These are phyloP conservation scores for Sporormia fimetaria DNA, from an alignment of 495 filamentous ascomycete species.

Conservation along the genomic window DNA sequence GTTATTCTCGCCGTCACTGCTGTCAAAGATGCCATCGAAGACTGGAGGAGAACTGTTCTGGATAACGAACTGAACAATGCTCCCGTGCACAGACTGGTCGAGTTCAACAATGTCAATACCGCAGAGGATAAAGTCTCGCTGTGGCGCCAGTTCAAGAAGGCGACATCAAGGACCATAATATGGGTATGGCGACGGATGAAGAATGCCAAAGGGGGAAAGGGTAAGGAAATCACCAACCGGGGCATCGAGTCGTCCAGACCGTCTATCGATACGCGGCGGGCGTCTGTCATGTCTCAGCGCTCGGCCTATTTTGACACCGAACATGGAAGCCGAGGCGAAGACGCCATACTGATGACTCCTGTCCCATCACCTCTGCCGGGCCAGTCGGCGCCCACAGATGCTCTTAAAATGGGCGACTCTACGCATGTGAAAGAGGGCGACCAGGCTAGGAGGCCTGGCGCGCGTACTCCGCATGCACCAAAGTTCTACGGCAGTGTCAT, in stretches of 20 bases:
- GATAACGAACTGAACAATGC: slow-evolving; percentile 97
- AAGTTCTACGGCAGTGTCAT: slow-evolving; percentile 53
- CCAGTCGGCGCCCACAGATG: slow-evolving; percentile 27
- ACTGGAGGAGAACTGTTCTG: slow-evolving; percentile 83
- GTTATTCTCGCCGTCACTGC: slow-evolving; percentile 87
- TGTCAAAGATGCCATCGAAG: slow-evolving; percentile 95
- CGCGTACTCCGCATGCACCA: slow-evolving; percentile 1
- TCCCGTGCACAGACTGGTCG: slow-evolving; percentile 75
- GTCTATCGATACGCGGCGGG: slow-evolving; percentile 56
- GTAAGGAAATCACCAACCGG: slow-evolving; percentile 35
- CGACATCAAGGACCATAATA: slow-evolving; percentile 54
- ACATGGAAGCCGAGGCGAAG: slow-evolving; percentile 35
- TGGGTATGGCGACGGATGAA: slow-evolving; percentile 47
- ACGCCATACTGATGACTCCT: slow-evolving; percentile 84
- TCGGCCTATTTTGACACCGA: slow-evolving; percentile 46
- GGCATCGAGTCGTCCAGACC: slow-evolving; percentile 39
- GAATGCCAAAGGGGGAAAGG: slow-evolving; percentile 34
- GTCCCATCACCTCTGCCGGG: slow-evolving; percentile 71
- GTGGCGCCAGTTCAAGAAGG: slow-evolving; percentile 92
- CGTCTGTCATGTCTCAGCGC: slow-evolving; percentile 50
- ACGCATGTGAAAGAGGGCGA: slow-evolving; percentile 14
- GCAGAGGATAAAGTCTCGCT: slow-evolving; percentile 70
- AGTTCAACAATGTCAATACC: slow-evolving; percentile 90
- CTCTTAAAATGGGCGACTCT: slow-evolving; percentile 9
- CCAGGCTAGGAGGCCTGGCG: slow-evolving; percentile 2